Evolutionary conservation across 1,139 yeast species (phyloP), one percentile per base, ranked within the genome.

Genomic region (Protomyces inouyei): DNA sequence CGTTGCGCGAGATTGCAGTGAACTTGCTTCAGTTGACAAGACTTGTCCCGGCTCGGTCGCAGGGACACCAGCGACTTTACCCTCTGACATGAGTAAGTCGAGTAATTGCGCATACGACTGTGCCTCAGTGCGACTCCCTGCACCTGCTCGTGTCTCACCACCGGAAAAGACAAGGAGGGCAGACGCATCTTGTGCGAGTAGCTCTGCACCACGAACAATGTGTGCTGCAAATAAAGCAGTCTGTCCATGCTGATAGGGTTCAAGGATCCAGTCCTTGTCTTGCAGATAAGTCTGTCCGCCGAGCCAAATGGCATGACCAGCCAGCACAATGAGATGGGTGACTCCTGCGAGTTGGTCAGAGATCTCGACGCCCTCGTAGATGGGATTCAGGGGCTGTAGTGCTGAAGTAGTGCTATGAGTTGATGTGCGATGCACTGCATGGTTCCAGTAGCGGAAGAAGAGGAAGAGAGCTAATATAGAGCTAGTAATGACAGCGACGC

Each of bases 271-370:
- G 69, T 60, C 63, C 21, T 52, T n/a, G 60, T 57, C 60, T 36
- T 37, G 36, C 51, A 36, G 16, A 36, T 86, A 86, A 0, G 73
- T 73, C 12, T 79, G 72, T 2, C 72, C 69, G 25, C 71, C 70
- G 5, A 77, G 79, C 89, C 89, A 86, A 2, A 86, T 80, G 0
- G 87, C 81, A 70, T 86, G 93, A 66, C 92, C 85, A 0, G 93
- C 90, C 0, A 86, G 80, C 6, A 86, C 77, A 4, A 86, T 77
- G 51, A 85, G 71, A 57, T 78, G 77, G 1, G 43, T 35, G 36
- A 68, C 64, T 12, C 60, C 57, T 12, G 57, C 38, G 25, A 38
- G 48, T 9, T 18, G 32, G 16, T 28, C 14, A 14, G 25, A 18
- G 10, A 52, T 35, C 12, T 51, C 61, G 6, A 43, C 61, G 10